These are phyloP conservation scores for Botrytis fabae DNA, from an alignment of 2,329 filamentous ascomycete species.

Conservation along the genomic window DNA sequence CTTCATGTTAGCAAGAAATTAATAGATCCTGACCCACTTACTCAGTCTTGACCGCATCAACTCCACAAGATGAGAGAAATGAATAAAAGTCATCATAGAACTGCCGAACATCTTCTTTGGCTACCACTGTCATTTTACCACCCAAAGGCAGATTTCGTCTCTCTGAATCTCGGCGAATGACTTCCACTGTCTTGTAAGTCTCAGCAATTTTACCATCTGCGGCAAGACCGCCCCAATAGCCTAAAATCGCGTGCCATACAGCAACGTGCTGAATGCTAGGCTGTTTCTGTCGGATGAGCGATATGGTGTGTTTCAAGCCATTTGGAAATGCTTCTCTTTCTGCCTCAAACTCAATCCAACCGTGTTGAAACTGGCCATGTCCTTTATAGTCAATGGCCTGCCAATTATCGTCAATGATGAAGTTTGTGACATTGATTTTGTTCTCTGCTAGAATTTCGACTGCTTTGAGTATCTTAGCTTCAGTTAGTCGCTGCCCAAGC, in stretches of 20 bases:
- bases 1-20: constrained; percentile 9
- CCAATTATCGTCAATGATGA: constrained; percentile 99
- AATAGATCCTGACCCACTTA: constrained; percentile 22
- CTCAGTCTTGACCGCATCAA: constrained; percentile 91
- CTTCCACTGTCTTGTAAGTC: constrained; percentile 72
- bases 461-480: constrained; percentile 75
- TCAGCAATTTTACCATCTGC: constrained; percentile 71
- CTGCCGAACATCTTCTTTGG: constrained; percentile 67
- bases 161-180: constrained; percentile 51
- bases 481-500: constrained; percentile 78
- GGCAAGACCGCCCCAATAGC: constrained; percentile 90
- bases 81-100: constrained; percentile 92
- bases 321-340: constrained; percentile 75
- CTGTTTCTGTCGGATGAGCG: constrained; percentile 66
- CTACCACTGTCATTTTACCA: constrained; percentile 71
- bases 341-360: constrained; percentile 85
- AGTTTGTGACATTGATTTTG: constrained; percentile 74
- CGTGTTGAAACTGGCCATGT: constrained; percentile 55
- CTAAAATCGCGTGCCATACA: constrained; percentile 87
- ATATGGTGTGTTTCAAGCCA: constrained; percentile 72
- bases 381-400: constrained; percentile 66
- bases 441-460: constrained; percentile 69
- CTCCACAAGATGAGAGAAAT: constrained; percentile 71
- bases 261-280: constrained; percentile 78
- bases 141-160: constrained; percentile 53